Conservation (phyloP, 1,284 basidiomycete species). For the Cutaneotrichosporon cyanovorans region DNA sequence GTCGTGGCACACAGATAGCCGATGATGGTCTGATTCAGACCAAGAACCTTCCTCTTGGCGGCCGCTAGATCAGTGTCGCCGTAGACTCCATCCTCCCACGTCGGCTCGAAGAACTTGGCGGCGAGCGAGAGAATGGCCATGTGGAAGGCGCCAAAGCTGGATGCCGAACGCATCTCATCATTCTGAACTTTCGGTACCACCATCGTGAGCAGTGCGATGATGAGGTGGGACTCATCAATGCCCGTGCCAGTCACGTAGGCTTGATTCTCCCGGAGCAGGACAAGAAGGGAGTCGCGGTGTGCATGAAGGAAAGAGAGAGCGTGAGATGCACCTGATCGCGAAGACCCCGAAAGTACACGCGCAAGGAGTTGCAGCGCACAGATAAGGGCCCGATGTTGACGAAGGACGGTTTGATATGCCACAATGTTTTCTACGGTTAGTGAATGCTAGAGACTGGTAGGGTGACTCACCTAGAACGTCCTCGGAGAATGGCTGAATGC, state of each 20-base stretch:
- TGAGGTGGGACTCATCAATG: conserved; percentile 48
- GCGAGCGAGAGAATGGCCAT: conserved; percentile 68
- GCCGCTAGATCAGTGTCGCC: neutral
- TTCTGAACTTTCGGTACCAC: conserved; percentile 47
- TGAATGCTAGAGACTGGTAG: too few relatives aligned
- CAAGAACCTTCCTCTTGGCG: conserved; percentile 19
- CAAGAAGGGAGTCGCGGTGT: conserved; percentile 50
- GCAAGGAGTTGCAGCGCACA: conserved; percentile 32
- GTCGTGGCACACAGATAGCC: conserved; percentile 32
- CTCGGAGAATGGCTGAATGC: conserved; percentile 70
- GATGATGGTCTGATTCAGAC: conserved; percentile 39
- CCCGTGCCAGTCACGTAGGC: conserved; percentile 42
- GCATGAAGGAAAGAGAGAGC: conserved; percentile 49
- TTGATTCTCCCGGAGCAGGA: conserved; percentile 47
- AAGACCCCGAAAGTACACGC: conserved; percentile 24
- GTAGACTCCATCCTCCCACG: conserved; percentile 47
- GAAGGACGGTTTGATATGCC: conserved; percentile 20
- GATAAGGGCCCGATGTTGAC: conserved; percentile 36
- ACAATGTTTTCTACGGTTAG: conserved; percentile 13
- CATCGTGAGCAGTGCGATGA: conserved; percentile 47
- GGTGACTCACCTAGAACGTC: conserved; percentile 66
- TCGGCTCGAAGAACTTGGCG: conserved; percentile 64
- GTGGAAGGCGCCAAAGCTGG: conserved; percentile 76
- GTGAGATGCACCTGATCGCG: conserved; percentile 21
- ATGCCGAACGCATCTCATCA: conserved; percentile 61